phyloP scores from a whole-genome alignment of 208 protist genomes.

The Crithidia mellificae region DNA sequence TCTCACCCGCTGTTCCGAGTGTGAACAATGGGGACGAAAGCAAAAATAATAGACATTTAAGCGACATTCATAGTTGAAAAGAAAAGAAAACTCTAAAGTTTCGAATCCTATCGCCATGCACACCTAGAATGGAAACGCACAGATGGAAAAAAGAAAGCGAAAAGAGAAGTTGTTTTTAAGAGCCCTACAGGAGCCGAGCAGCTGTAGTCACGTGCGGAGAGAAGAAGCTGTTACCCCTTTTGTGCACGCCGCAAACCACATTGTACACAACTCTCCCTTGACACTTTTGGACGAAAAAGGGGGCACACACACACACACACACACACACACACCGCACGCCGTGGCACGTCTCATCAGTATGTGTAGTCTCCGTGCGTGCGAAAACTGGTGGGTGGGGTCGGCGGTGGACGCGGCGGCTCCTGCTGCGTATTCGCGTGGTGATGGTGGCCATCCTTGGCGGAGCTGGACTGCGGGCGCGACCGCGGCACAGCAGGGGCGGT shows the following conservation, averaged over 20 bases:
- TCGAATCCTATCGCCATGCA: no score
- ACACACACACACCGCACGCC: neutral
- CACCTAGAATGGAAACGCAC: no score
- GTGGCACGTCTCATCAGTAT: neutral
- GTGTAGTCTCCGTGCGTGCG: conserved; percentile 12
- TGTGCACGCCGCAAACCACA: no score
- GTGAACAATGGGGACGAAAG: neutral
- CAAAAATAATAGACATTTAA: no score
- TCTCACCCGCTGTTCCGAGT: neutral
- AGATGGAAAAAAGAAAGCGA: conserved; percentile 19
- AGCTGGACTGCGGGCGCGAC: conserved; percentile 16
- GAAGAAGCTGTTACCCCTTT: no score
- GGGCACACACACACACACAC: conserved; percentile 4
- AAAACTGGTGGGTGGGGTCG: conserved; percentile 4
- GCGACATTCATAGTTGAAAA: neutral
- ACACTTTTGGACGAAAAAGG: no score
- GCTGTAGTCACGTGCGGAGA: no score
- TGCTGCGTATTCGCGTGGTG: neutral
- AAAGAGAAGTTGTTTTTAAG: no score
- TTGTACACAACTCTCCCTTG: no score
- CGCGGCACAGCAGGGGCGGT: conserved; percentile 11
- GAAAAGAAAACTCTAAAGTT: neutral
- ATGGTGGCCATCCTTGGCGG: neutral
- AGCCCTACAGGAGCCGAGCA: no score
- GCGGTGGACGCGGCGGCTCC: conserved; percentile 7